phyloP scores from a whole-genome alignment of 1,139 yeast species.

The Pneumocystis oryctolagi region DNA sequence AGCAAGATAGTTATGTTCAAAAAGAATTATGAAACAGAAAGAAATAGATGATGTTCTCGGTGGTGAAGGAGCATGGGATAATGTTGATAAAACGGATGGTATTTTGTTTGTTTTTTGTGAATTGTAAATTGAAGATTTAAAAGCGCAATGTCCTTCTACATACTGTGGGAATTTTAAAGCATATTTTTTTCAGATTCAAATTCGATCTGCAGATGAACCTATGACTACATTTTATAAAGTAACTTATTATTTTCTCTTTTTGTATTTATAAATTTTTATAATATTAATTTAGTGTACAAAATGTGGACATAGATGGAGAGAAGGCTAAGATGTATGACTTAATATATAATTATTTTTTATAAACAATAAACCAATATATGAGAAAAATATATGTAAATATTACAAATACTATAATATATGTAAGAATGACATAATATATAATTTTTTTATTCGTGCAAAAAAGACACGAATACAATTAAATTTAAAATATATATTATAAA shows the following conservation, averaged over 20 bases:
- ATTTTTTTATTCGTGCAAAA: not conserved
- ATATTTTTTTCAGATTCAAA: slow-evolving; percentile 90
- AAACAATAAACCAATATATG: not conserved
- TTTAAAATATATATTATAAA: not conserved
- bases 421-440: not conserved
- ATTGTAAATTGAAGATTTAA: not conserved
- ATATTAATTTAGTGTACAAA: slow-evolving; percentile 43
- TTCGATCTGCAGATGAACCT: slow-evolving; percentile 79
- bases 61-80: slow-evolving; percentile 97
- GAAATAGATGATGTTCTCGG: slow-evolving; percentile 94
- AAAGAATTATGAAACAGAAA: slow-evolving; percentile 48
- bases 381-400: not conserved
- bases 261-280: not conserved
- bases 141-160: slow-evolving; percentile 72
- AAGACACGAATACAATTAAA: not conserved
- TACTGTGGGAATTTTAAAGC: slow-evolving; percentile 82
- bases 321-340: slow-evolving; percentile 35
- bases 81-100: slow-evolving; percentile 49
- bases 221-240: slow-evolving; percentile 79
- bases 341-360: not conserved
- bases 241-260: not conserved
- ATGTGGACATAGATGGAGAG: slow-evolving; percentile 95
- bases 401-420: not conserved
- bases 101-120: slow-evolving; percentile 18
- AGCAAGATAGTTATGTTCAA: not conserved